Base-by-base conservation (phyloP, 169 alveolate genomes). In the Babesia ovis region DNA sequence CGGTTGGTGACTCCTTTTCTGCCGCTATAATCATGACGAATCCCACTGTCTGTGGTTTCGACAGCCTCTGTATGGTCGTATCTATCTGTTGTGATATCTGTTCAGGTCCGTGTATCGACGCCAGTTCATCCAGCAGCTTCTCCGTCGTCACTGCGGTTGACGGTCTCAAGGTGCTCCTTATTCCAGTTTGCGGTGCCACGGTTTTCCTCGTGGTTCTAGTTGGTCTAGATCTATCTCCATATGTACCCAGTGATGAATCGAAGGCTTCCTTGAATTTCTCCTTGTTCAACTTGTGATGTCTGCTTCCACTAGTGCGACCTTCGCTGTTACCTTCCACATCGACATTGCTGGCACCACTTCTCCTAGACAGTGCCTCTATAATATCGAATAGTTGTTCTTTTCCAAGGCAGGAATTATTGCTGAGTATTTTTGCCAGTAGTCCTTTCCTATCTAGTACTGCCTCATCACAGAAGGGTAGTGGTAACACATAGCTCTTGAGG, bases 381-480 rank as follows among this genome's bases (percentile, higher is more conserved):
- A 62, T 53, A 46, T 43, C 67, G 20, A 53, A 70, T 23, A 79
- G 69, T 68, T 79, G 81, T 27, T 60, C 57, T 46, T 69, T 79
- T 43, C 81, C 42, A 25, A 79, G 55, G 31, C 67, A 55, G 0
- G 87, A 79, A 20, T 34, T 25, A 68, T 79, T 79, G 9, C 68
- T 34, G 6, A 79, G 77, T 31, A 79, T 39, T 61, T 79, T 79
- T 14, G 64, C 48, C 39, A 79, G 69, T 12, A 79, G 55, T 9
- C 64, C 31, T 23, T 32, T 35, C 34, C 68, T 39, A 31, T 69
- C 70, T 12, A 79, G 64, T 14, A 79, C 29, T 23, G 60, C 32
- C 50, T 79, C 87, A 31, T 79, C 87, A 4, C 76, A 59, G 54
- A 79, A 79, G 45, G 87, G 87, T 16, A 79, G 62, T 27, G 87